Evolutionary conservation across 768 basidiomycete species (phyloP).

Genomic region (Naganishia onofrii): DNA sequence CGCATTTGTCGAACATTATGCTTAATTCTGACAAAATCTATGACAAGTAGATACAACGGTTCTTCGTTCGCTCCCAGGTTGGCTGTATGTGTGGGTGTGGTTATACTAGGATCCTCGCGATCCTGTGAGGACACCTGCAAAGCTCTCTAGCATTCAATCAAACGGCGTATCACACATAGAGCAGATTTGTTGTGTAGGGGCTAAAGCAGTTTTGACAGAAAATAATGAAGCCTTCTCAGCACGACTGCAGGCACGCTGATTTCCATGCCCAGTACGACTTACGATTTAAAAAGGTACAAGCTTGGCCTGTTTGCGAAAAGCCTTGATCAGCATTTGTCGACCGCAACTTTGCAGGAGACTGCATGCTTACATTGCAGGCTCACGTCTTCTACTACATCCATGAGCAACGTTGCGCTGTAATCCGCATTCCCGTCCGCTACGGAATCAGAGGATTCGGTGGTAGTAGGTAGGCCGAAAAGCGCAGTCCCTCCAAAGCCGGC

Average conservation of each 20-base stretch:
- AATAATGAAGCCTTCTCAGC: background rate
- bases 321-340: background rate
- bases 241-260: background rate
- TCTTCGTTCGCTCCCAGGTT: background rate
- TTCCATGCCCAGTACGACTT: background rate
- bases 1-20: background rate
- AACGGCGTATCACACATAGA: conserved; percentile 8
- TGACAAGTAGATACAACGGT: no score
- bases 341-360: background rate
- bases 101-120: no score
- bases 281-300: conserved; percentile 18
- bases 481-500: conserved; percentile 20
- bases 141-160: background rate
- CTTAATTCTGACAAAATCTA: no score
- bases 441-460: background rate
- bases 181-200: background rate
- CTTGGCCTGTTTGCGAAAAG: background rate
- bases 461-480: background rate
- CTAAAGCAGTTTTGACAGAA: background rate
- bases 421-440: background rate
- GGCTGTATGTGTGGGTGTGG: background rate
- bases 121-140: no score
- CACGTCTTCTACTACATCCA: background rate
- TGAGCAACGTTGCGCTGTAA: background rate
- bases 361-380: background rate